Conservation (phyloP, 2,329 filamentous ascomycete species). For the Tolypocladium ovalisporum region DNA sequence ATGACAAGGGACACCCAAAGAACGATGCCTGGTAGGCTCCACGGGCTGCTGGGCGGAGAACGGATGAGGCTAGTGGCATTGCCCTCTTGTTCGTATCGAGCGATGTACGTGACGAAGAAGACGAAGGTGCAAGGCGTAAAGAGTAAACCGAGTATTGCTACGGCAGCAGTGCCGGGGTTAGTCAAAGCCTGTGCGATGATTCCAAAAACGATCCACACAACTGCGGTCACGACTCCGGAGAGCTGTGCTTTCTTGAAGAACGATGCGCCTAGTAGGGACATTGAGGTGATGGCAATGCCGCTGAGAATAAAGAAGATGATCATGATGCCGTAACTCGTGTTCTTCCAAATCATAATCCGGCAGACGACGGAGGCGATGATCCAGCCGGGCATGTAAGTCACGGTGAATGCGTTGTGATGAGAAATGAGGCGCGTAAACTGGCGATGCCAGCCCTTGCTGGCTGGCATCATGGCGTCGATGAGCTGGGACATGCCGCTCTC, state of each 20-base stretch:
- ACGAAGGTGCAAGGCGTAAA: constrained; percentile 87
- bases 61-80: constrained; percentile 49
- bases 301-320: constrained; percentile 64
- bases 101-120: constrained; percentile 67
- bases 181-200: constrained; percentile 71
- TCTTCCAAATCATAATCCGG: constrained; percentile 48
- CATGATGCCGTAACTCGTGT: constrained; percentile 54
- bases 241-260: constrained; percentile 85
- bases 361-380: constrained; percentile 61
- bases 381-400: constrained; percentile 77
- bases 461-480: constrained; percentile 86
- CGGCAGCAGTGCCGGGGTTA: constrained; percentile 48
- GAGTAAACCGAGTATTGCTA: constrained; percentile 60
- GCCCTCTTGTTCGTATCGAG: constrained; percentile 60
- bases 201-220: constrained; percentile 65
- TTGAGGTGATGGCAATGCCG: constrained; percentile 69
- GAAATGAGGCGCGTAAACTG: constrained; percentile 69
- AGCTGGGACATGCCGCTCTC: constrained; percentile 82
- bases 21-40: constrained; percentile 59
- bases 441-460: constrained; percentile 60
- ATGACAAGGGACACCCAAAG: constrained; percentile 69
- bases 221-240: constrained; percentile 68
- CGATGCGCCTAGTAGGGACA: constrained; percentile 69
- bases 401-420: constrained; percentile 68
- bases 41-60: constrained; percentile 53